phyloP scores from a whole-genome alignment of 305 asterid species.

The Caryopteris hybrid region DNA sequence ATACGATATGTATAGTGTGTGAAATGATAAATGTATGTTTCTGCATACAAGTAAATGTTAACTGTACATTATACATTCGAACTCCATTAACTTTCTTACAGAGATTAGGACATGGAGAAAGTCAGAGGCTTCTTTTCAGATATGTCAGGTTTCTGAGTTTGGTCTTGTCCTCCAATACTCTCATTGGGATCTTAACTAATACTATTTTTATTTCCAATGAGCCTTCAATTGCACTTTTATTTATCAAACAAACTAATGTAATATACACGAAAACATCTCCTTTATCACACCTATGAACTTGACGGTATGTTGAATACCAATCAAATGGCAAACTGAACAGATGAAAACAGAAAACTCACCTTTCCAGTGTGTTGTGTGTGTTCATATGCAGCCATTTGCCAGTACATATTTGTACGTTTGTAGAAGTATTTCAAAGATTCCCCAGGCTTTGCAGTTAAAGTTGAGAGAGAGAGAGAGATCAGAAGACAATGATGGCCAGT shows the following conservation, averaged over 20 bases:
- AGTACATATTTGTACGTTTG: slow-evolving; percentile 88
- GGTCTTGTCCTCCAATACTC: background rate
- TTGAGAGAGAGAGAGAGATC: background rate
- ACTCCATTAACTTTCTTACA: background rate
- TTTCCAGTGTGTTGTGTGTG: slow-evolving; percentile 98
- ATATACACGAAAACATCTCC: background rate
- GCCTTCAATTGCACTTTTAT: background rate
- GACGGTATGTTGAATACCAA: background rate
- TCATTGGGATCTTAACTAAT: background rate
- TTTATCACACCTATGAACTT: background rate
- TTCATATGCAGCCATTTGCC: slow-evolving; percentile 99
- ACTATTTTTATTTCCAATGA: background rate
- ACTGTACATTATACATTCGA: too few species aligned
- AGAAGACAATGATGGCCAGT: background rate
- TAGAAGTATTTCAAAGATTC: slow-evolving; percentile 88
- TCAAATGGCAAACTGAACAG: background rate
- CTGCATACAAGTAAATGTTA: background rate
- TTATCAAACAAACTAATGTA: background rate
- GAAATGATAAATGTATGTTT: background rate
- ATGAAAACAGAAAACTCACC: slow-evolving; percentile 42
- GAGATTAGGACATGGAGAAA: background rate
- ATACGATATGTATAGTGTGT: background rate
- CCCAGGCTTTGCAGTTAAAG: slow-evolving; percentile 58
- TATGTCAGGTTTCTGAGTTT: background rate
- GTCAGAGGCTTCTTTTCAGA: background rate